Evolutionary conservation across 306 rosid genomes (phyloP).

Genomic region (Oxytropis ochrocephala): DNA sequence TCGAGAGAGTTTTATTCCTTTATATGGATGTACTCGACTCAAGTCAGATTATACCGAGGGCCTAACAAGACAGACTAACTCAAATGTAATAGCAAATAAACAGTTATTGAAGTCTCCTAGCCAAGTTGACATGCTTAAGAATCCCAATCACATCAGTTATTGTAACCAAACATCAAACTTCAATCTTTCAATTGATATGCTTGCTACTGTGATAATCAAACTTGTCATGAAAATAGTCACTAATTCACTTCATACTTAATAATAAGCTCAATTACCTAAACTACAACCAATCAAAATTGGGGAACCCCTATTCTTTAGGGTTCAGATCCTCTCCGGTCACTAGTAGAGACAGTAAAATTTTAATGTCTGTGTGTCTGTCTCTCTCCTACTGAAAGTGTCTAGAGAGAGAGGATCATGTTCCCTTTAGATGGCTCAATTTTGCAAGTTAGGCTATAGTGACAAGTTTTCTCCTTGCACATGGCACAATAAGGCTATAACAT

Average conservation of each 20-base stretch:
- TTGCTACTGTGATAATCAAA: not conserved
- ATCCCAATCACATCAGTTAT: not conserved
- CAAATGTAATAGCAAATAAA: not conserved
- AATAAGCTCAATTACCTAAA: not conserved
- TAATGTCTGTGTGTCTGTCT: no score
- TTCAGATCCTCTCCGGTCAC: no score
- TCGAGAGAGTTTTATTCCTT: no score
- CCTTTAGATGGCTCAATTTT: not conserved
- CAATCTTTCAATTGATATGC: not conserved
- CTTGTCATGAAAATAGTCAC: conserved; percentile 8
- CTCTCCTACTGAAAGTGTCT: no score
- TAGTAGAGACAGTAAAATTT: no score
- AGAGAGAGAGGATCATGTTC: no score
- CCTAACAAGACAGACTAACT: not conserved
- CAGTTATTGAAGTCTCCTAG: not conserved
- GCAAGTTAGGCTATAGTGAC: not conserved
- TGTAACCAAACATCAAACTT: not conserved
- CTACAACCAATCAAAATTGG: not conserved
- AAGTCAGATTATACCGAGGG: no score
- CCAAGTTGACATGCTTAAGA: not conserved
- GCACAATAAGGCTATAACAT: not conserved
- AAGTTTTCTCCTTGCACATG: not conserved
- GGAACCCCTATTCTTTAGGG: not conserved
- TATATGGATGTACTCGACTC: no score
- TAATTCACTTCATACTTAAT: conserved; percentile 9